These are phyloP conservation scores for Hyphopichia homilentoma DNA, from an alignment of 805 yeast species.

Conservation along the genomic window DNA sequence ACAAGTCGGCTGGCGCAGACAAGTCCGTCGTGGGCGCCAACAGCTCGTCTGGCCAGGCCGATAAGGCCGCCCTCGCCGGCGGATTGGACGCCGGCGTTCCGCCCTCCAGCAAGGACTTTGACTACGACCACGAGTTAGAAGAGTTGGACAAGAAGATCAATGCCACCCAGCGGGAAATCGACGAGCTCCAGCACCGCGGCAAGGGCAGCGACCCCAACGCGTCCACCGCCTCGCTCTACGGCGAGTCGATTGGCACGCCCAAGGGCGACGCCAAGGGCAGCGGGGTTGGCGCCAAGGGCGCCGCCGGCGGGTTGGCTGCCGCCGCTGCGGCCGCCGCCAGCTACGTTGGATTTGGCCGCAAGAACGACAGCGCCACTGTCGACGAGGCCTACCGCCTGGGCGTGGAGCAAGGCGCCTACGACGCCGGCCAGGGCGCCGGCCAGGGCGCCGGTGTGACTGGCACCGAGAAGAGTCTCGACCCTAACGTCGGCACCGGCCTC, in stretches of 20 bases:
- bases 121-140: conserved; percentile 19
- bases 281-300: conserved; percentile 5
- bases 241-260: conserved; percentile 4
- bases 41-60: not conserved
- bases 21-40: conserved; percentile 1
- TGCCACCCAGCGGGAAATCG: conserved; percentile 22
- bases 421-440: conserved; percentile 10
- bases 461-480: not conserved
- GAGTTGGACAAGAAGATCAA: conserved; percentile 22
- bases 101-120: conserved; percentile 13
- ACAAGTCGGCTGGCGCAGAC: not conserved
- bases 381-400: conserved; percentile 16
- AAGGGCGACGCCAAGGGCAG: not conserved
- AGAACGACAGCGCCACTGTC: conserved; percentile 3
- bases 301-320: conserved; percentile 7
- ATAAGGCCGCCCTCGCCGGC: conserved; percentile 1
- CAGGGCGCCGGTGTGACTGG: not conserved
- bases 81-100: conserved; percentile 2
- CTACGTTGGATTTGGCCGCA: conserved; percentile 7
- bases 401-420: conserved; percentile 14
- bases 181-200: conserved; percentile 6
- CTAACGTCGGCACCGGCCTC: not conserved
- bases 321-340: conserved; percentile 12
- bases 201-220: conserved; percentile 1
- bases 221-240: conserved; percentile 6